phyloP scores from a whole-genome alignment of 2,329 filamentous ascomycete genomes.

The Claviceps sp. region DNA sequence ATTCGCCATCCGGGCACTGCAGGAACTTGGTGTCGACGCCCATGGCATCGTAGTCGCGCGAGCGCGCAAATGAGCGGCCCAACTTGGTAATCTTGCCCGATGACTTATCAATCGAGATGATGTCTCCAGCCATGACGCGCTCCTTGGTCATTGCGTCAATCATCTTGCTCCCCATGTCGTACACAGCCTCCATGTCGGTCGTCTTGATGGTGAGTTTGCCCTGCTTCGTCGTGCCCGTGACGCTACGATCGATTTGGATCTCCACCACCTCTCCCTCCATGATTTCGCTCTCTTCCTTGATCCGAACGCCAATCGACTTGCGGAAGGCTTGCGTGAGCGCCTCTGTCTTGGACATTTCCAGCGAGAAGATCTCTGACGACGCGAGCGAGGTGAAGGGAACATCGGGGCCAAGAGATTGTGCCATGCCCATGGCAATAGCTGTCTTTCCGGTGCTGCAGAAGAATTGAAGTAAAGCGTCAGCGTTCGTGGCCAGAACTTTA shows the following conservation, averaged over 20 bases:
- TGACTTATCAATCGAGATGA: conserved; percentile 97
- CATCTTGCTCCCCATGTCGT: conserved; percentile 99
- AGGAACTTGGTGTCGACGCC: conserved; percentile 96
- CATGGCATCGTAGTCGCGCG: conserved; percentile 98
- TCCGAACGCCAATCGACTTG: conserved; percentile 93
- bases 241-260: conserved; percentile 94
- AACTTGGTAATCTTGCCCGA: conserved; percentile 97
- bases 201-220: conserved; percentile 99
- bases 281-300: conserved; percentile 98
- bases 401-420: conserved; percentile 84
- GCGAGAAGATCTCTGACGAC: conserved; percentile 92
- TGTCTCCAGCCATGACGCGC: conserved; percentile 95
- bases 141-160: conserved; percentile 99
- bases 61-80: conserved; percentile 85
- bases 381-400: conserved; percentile 94
- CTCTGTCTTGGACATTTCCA: conserved; percentile 99
- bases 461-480: background rate
- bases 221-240: conserved; percentile 94
- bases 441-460: conserved; percentile 79
- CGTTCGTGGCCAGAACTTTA: background rate
- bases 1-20: conserved; percentile 91
- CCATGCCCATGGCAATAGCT: conserved; percentile 97
- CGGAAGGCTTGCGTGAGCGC: conserved; percentile 97
- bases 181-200: conserved; percentile 98
- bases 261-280: conserved; percentile 99